Evolutionary conservation across 345 rosid genomes (phyloP), one percentile per base, ranked within the genome.

Genomic region (Salix viminalis): DNA sequence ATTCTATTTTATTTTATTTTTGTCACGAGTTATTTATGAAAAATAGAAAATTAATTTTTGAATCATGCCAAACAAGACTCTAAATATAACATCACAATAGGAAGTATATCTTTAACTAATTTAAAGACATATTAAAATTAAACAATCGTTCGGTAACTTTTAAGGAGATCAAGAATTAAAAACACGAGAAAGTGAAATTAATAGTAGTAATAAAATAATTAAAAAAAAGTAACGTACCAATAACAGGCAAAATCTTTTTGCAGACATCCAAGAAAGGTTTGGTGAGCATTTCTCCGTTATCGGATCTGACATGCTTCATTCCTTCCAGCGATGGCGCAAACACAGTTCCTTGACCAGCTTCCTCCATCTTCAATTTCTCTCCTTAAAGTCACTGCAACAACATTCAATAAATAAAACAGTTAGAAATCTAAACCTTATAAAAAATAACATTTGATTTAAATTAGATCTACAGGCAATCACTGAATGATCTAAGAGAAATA

Each of bases 251-350:
- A 72, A 92, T 89, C 41, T 87, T 58, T 82, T 90, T 94, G 94
- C 98, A 92, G 76, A 92, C 92, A 23, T 92, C 98, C 64, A 94
- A 75, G 85, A 94, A 94, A 68, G 94, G 93, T 79, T 90, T 94
- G 62, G 97, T 80, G 74, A 90, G 90, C 88, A 95, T 93, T 78
- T 91, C 91, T 61, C 94, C 93, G 15, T 86, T 81, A 30, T 85
- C 90, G 54, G 96, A 70, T 78, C 86, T 93, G 79, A 91, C 90
- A 42, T 88, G 89, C 86, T 93, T 90, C 96, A 95, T 95, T 78
- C 92, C 94, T 84, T 92, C 94, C 81, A 95, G 70, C 5, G 95
- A 91, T 50, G 96, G 96, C 65, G 94, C 84, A 76, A 95, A 95
- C 77, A 88, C 85, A 7, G 93, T 88, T 83, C 81, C 74, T 32